Base-by-base conservation (phyloP, 129 eudicot genomes). In the Oenanthe sinensis region DNA sequence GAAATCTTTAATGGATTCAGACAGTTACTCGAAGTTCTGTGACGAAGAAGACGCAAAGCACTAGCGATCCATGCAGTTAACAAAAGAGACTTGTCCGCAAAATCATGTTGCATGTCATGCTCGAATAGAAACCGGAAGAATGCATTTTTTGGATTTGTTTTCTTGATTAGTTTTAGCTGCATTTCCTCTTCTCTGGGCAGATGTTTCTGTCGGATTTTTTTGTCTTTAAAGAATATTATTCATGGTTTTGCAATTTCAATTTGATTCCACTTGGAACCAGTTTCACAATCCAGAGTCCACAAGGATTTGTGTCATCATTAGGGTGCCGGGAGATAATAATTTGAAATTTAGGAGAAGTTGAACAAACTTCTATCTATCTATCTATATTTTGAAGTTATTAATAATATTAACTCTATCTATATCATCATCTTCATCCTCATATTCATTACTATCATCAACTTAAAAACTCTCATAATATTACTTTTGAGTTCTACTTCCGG, bases 31-130 rank as follows among this genome's bases (percentile, higher is more conserved):
- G 19, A 88, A 88, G 73, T 85, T 85, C 78, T 85, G 89, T 47
- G 91, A 88, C 44, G 89, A 85, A 84, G 98, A 94, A 85, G 97
- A 93, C 82, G 86, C 84, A 73, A 78, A 84, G 50, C 90, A 87
- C 78, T 84, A 67, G 65, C 1, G 58, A 55, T 19, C 37, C 71
- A 26, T 26, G 20, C 46, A 2, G 5, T 2, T 4, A 6, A 37
- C 78, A 37, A 40, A 15, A 9, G 40, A 60, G 62, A 7, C 67
- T 30, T 63, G 48, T 68, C 63, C 36, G 4, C 22, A 48, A 28
- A 40, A 17, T 28, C 33, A 0, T 47, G 75, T 68, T 8, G 28
- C 58, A 74, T 10, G 28, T 26, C 40, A 2, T 43, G 77, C 60
- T 14, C 10, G 28, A n/a, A 46, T 74, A 46, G 74, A 77, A 49